These are phyloP conservation scores for Flaveria linearis DNA, from an alignment of 129 eudicot genomes.

Conservation along the genomic window DNA sequence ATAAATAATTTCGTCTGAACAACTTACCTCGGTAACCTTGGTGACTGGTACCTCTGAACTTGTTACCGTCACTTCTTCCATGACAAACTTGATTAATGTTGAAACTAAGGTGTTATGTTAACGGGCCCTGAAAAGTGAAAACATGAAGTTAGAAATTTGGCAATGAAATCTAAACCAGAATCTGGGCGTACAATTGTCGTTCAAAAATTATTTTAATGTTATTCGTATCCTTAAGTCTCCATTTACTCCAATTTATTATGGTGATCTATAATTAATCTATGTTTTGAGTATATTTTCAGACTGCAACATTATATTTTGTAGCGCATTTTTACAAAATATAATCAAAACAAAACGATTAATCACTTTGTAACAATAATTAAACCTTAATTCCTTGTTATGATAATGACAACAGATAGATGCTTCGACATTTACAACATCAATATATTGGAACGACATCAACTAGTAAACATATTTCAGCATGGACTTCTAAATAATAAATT, in stretches of 20 bases:
- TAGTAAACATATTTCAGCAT: not conserved
- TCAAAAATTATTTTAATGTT: not conserved
- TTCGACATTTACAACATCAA: not conserved
- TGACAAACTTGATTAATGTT: constrained; percentile 24
- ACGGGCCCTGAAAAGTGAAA: constrained; percentile 26
- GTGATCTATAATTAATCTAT: constrained; percentile 13
- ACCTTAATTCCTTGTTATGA: not conserved
- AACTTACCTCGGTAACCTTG: constrained; percentile 52
- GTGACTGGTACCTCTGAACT: constrained; percentile 54
- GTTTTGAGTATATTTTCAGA: not conserved
- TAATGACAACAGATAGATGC: not conserved
- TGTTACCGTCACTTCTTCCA: constrained; percentile 62
- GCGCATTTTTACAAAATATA: not conserved
- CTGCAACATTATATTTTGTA: not conserved
- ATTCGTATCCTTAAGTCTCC: constrained; percentile 21
- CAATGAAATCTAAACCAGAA: no score
- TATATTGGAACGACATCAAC: not conserved
- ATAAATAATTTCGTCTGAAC: not conserved
- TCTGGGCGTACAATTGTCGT: no score
- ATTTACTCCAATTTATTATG: constrained; percentile 20
- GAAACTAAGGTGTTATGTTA: constrained; percentile 7
- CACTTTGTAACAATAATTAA: not conserved
- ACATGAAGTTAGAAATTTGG: constrained; percentile 1
- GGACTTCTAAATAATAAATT: not conserved
- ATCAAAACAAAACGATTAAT: not conserved